Conservation (phyloP, 2,329 filamentous ascomycete genomes). For the Apiospora kogelbergensis region DNA sequence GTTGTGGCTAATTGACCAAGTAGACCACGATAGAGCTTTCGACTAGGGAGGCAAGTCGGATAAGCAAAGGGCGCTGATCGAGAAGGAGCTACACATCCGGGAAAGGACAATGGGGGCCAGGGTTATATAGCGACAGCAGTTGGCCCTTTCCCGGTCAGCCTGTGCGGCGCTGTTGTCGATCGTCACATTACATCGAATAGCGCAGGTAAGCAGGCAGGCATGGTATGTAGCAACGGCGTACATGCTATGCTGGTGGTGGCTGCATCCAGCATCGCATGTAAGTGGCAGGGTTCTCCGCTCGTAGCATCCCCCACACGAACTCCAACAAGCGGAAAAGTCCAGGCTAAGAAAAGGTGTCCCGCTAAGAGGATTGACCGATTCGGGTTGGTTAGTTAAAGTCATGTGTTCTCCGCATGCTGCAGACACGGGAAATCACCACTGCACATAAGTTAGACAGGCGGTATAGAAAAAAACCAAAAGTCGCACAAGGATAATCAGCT, state of each 20-base stretch:
- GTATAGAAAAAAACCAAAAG: neutral
- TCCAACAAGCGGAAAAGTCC: neutral
- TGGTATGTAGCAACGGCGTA: neutral
- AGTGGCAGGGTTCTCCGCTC: constrained; percentile 4
- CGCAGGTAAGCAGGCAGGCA: neutral
- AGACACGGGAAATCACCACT: neutral
- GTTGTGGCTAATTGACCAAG: neutral
- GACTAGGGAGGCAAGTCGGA: neutral
- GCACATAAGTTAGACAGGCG: neutral
- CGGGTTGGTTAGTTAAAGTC: neutral
- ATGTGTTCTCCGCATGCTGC: neutral
- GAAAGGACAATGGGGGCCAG: neutral
- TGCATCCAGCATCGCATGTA: neutral
- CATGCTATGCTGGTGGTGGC: neutral
- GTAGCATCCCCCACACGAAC: neutral
- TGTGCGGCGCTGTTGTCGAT: neutral
- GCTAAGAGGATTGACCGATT: neutral
- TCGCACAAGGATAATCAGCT: neutral
- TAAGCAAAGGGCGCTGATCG: neutral
- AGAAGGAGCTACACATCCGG: neutral
- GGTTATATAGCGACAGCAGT: neutral
- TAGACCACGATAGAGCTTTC: neutral
- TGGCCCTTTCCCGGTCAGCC: neutral
- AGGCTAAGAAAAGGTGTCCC: neutral
- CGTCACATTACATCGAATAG: constrained; percentile 1